Percentiles rank a stretch among this genome's conserved stretches.
Conservation (phyloP, 164 flowering plant genomes). For the Cinnamomum chago region DNA sequence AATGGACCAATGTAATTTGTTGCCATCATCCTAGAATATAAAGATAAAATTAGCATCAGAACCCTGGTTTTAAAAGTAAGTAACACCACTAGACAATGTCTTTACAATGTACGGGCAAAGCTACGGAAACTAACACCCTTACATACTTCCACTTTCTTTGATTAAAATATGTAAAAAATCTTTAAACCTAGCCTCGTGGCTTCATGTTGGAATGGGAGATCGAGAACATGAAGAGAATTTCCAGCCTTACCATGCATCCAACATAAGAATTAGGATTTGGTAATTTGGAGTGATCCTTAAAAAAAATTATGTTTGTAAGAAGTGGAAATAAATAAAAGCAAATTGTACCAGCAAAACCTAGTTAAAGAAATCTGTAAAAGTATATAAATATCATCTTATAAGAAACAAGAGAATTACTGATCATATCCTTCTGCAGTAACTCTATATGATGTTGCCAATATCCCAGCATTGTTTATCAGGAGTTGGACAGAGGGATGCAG, state of each 20-base stretch:
- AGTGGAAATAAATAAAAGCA: conserved; percentile 2
- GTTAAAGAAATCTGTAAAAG: neutral
- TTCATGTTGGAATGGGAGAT: neutral
- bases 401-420: conserved; percentile 42
- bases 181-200: neutral
- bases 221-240: neutral
- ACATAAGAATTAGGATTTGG: neutral
- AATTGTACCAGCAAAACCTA: neutral
- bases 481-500: conserved; percentile 78
- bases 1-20: conserved; percentile 91
- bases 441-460: conserved; percentile 70
- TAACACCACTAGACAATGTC: neutral
- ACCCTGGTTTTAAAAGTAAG: neutral
- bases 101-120: neutral
- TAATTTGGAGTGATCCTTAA: neutral
- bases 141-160: no score
- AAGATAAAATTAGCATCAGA: conserved; percentile 8
- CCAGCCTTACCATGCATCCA: neutral
- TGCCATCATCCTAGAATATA: conserved; percentile 61
- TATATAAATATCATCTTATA: neutral
- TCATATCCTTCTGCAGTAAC: conserved; percentile 67
- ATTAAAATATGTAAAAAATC: neutral
- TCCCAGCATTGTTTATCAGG: conserved; percentile 90
- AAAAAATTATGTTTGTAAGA: neutral
- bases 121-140: neutral